Percentiles rank a stretch among this genome's conserved stretches.
Conservation (phyloP, 768 basidiomycete genomes). For the Mycena vitilis region DNA sequence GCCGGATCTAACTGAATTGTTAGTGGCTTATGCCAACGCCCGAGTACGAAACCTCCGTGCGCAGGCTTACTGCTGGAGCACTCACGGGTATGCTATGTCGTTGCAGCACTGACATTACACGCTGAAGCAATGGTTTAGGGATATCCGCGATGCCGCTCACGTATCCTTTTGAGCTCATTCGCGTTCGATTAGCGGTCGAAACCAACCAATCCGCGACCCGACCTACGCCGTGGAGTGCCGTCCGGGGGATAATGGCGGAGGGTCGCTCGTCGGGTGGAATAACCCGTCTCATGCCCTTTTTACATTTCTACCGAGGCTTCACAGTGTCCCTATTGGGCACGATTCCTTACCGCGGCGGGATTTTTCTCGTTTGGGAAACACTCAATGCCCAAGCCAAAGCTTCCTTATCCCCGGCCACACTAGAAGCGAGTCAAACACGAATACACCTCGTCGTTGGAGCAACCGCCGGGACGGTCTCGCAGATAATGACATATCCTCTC, state of each 20-base stretch:
- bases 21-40: slow-evolving; percentile 87
- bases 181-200: slow-evolving; percentile 95
- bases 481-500: slow-evolving; percentile 42
- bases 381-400: slow-evolving; percentile 39
- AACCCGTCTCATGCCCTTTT: slow-evolving; percentile 66
- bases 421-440: slow-evolving; percentile 37
- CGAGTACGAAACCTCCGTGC: slow-evolving; percentile 78
- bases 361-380: slow-evolving; percentile 44
- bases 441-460: slow-evolving; percentile 44
- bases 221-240: slow-evolving; percentile 45
- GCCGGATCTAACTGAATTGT: slow-evolving; percentile 7
- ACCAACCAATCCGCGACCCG: slow-evolving; percentile 53
- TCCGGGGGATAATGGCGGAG: slow-evolving; percentile 35
- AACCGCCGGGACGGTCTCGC: slow-evolving; percentile 39
- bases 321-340: slow-evolving; percentile 92
- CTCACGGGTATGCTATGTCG: slow-evolving; percentile 72
- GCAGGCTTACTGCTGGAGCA: slow-evolving; percentile 89
- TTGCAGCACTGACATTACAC: slow-evolving; percentile 11
- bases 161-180: slow-evolving; percentile 94
- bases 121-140: slow-evolving; percentile 54
- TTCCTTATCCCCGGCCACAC: slow-evolving; percentile 32
- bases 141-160: slow-evolving; percentile 91
- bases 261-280: slow-evolving; percentile 34
- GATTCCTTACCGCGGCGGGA: slow-evolving; percentile 55
- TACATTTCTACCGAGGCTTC: slow-evolving; percentile 98